Evolutionary conservation across 495 filamentous ascomycete species (phyloP).

Genomic region (Aspergillus diversus): DNA sequence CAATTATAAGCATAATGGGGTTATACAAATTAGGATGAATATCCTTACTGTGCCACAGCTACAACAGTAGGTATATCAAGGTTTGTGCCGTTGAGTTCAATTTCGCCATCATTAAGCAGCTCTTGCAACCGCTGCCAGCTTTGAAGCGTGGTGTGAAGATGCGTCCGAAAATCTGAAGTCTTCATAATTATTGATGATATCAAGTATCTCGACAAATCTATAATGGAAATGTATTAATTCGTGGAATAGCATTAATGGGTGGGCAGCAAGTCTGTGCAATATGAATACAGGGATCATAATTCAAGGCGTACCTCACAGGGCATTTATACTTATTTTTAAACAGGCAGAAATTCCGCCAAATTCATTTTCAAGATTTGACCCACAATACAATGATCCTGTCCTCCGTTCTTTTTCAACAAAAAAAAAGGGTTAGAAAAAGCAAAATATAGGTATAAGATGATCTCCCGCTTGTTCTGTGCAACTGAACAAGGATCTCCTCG

Average conservation of each 20-base stretch:
- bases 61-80: slow-evolving; percentile 27
- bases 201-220: neutral
- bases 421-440: slow-evolving; percentile 4
- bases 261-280: neutral
- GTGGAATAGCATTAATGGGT: neutral
- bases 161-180: slow-evolving; percentile 20
- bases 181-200: neutral
- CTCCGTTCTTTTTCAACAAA: neutral
- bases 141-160: slow-evolving; percentile 22
- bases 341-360: neutral
- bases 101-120: slow-evolving; percentile 12
- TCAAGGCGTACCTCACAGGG: neutral
- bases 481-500: neutral
- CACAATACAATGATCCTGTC: slow-evolving; percentile 1
- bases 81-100: slow-evolving; percentile 24
- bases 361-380: neutral
- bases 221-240: neutral
- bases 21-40: neutral
- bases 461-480: neutral
- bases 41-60: slow-evolving; percentile 24
- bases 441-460: slow-evolving; percentile 4
- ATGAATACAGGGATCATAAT: neutral
- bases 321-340: slow-evolving; percentile 9
- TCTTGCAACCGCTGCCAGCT: slow-evolving; percentile 24
- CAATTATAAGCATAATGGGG: slow-evolving; percentile 6